These are phyloP conservation scores for Crithidia brevicula DNA, from an alignment of 208 protist species.

Conservation along the genomic window DNA sequence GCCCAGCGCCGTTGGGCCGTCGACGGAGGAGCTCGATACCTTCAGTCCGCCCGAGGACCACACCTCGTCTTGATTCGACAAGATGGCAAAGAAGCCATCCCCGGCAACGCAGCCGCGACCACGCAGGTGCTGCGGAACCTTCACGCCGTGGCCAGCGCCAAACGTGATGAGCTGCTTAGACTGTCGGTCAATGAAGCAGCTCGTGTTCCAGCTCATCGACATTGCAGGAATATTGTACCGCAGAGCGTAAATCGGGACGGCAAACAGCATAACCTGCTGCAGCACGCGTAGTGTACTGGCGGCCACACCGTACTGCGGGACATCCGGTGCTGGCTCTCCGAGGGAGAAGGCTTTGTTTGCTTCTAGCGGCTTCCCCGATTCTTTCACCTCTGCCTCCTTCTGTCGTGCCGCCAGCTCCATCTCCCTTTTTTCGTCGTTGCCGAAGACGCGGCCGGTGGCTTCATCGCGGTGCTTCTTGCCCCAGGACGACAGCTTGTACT, in stretches of 20 bases:
- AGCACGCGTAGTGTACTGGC: slow-evolving; percentile 67
- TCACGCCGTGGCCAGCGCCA: slow-evolving; percentile 61
- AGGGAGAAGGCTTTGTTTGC: slow-evolving; percentile 43
- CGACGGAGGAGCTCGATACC: slow-evolving; percentile 49
- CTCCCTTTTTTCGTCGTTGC: slow-evolving; percentile 37
- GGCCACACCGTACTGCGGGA: slow-evolving; percentile 39
- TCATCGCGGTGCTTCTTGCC: slow-evolving; percentile 41
- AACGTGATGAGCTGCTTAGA: slow-evolving; percentile 85
- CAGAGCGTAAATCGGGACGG: slow-evolving; percentile 77
- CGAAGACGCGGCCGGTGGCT: slow-evolving; percentile 35
- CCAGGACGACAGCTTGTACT: slow-evolving; percentile 32
- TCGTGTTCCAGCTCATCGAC: slow-evolving; percentile 88
- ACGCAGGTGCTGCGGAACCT: slow-evolving; percentile 74
- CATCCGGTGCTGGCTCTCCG: neutral
- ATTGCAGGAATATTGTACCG: slow-evolving; percentile 90
- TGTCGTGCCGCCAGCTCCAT: slow-evolving; percentile 23
- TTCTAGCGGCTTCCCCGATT: slow-evolving; percentile 39
- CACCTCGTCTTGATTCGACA: slow-evolving; percentile 87
- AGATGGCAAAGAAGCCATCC: slow-evolving; percentile 85
- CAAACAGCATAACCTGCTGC: slow-evolving; percentile 89
- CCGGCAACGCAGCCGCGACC: slow-evolving; percentile 83
- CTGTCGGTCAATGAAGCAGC: slow-evolving; percentile 78
- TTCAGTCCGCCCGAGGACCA: slow-evolving; percentile 76
- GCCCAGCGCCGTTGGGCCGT: slow-evolving; percentile 54
- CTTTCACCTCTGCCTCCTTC: slow-evolving; percentile 39